Evolutionary conservation across 371 early-diverging fungal species (phyloP), one percentile per base, ranked within the genome.

Genomic region (Mucor velutinosus): DNA sequence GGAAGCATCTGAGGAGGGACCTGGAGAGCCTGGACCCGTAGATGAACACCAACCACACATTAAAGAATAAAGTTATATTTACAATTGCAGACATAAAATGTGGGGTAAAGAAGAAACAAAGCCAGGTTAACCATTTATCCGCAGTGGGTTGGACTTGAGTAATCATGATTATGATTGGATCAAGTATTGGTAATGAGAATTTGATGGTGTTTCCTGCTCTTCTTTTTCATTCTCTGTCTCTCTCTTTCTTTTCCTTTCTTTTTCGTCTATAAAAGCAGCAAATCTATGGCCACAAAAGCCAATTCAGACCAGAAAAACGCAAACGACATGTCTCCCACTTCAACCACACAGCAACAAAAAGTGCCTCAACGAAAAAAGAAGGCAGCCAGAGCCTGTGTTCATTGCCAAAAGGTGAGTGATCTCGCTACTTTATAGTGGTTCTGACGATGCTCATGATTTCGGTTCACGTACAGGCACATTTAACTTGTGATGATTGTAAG

Each of bases 401-500:
- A 84, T 49, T 84, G 84, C 65, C 84, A 84, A 76, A 84, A 84
- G 64, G 76, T 76, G 65, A 60, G 2, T 25, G 35, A 8, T 33
- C 35, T 33, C 10, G 6, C 25, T 60, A 25, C n/a, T 10, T 39
- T 25, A 39, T 5, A 43, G 15, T n/a, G 17, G 60, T 32, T 4
- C 30, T 30, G n/a, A n/a, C n/a, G 30, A 17, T 55, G 15, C 19
- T 35, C 30, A 25, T 47, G 17, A 53, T 39, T 58, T 47, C 32
- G 10, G 7, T 33, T 33, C 10, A 33, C 7, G 7, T 33, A n/a
- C 60, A 76, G 76, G 85, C 89, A 7, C 89, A 88, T 65, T 63
- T 88, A 60, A 87, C 89, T 12, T 89, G 89, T 60, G 87, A 87
- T 76, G 87, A 87, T 57, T 75, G 87, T 86, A 78, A 73, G 79